A percentile compares a stretch with the other conserved stretches of the same genome.
phyloP scores from a whole-genome alignment of 129 eudicot species.

The Flaveria sonorensis region DNA sequence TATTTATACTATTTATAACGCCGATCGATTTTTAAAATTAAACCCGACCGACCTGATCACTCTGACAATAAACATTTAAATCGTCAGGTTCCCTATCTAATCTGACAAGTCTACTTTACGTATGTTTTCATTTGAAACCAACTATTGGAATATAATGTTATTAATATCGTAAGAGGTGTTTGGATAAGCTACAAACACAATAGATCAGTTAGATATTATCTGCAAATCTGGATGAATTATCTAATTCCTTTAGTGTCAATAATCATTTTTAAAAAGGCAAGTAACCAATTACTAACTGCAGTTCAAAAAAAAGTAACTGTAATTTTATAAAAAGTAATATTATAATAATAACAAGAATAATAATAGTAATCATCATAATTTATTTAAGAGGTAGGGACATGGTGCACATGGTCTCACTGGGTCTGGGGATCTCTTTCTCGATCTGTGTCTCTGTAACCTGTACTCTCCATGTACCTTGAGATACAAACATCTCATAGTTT shows the following conservation, averaged over 20 bases:
- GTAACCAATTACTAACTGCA: background rate
- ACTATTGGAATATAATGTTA: background rate
- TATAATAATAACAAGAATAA: too few species aligned
- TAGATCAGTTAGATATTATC: background rate
- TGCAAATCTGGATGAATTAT: background rate
- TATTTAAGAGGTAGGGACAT: constrained; percentile 23
- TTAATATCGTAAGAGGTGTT: too few species aligned
- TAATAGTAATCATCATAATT: too few species aligned
- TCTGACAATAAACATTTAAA: too few species aligned
- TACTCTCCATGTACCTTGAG: constrained; percentile 28
- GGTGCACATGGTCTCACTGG: constrained; percentile 33
- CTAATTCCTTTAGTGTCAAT: background rate
- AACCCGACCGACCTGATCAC: too few species aligned
- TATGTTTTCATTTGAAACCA: too few species aligned
- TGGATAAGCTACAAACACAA: background rate
- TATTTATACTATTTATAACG: too few species aligned
- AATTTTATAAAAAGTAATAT: too few species aligned
- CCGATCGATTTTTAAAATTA: too few species aligned
- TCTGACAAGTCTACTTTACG: too few species aligned
- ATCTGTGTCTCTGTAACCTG: constrained; percentile 34
- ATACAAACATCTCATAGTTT: constrained; percentile 28
- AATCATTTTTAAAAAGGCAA: background rate
- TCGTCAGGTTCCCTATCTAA: too few species aligned
- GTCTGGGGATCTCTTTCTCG: constrained; percentile 36
- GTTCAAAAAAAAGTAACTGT: too few species aligned